Conservation (phyloP, 73 alveolate species). For the Effrenium voratum region DNA sequence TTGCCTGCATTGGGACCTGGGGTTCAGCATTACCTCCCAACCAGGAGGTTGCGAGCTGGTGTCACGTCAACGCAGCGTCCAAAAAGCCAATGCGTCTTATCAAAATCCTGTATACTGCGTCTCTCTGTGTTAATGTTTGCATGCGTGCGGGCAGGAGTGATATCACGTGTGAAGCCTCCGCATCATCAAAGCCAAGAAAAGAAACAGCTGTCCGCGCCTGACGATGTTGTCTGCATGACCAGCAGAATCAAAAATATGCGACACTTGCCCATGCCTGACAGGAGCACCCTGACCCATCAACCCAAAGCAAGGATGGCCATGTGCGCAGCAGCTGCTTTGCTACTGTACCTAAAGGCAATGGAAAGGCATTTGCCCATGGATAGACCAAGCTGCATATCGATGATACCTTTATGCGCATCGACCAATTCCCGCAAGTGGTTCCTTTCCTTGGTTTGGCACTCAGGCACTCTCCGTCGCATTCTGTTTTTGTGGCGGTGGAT, state of each 20-base stretch:
- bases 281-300: background rate
- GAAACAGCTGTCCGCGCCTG: too few species aligned
- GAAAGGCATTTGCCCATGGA: background rate
- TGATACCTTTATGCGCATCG: conserved; percentile 64
- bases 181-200: too few species aligned
- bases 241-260: conserved; percentile 67
- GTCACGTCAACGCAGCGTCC: too few species aligned
- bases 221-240: conserved; percentile 60
- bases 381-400: conserved; percentile 11
- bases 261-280: conserved; percentile 39
- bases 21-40: too few species aligned
- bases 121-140: too few species aligned
- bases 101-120: too few species aligned
- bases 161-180: too few species aligned
- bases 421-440: conserved; percentile 76
- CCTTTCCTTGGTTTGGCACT: conserved; percentile 11
- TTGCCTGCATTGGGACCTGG: too few species aligned
- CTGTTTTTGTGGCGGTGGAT: background rate
- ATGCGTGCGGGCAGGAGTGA: too few species aligned
- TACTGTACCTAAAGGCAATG: background rate
- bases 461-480: background rate
- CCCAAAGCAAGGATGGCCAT: too few species aligned
- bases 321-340: background rate
- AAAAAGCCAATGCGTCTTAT: too few species aligned
- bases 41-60: too few species aligned